These are phyloP conservation scores for Coelastrella sp. DNA, from an alignment of 139 green algal species.

Conservation along the genomic window DNA sequence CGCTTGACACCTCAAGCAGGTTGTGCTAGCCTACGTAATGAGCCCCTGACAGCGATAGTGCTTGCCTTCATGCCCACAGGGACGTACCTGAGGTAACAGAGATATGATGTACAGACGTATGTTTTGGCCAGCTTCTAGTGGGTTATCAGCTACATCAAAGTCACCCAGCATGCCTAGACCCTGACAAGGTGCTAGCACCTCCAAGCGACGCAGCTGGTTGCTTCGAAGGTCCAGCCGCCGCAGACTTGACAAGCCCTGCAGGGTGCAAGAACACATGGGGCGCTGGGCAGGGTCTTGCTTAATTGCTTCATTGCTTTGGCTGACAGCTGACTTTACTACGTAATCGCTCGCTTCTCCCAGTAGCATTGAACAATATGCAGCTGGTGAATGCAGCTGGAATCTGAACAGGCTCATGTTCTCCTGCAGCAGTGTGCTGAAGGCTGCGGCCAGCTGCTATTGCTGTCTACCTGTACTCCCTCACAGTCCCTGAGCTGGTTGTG, in stretches of 20 bases:
- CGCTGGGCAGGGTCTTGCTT: neutral
- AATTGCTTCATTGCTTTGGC: neutral
- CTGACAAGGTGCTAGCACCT: conserved; percentile 47
- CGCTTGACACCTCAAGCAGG: no score
- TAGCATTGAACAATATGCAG: no score
- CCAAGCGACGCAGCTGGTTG: conserved; percentile 58
- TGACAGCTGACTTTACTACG: neutral
- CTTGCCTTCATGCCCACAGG: neutral
- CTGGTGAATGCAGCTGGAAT: no score
- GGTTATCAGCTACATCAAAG: conserved; percentile 55
- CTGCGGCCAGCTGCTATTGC: no score
- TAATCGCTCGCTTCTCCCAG: no score
- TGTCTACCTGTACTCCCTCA: conserved; percentile 41
- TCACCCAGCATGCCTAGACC: conserved; percentile 47
- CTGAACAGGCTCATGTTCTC: no score
- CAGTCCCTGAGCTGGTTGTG: conserved; percentile 55
- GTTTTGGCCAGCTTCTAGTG: conserved; percentile 46
- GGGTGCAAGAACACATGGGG: neutral
- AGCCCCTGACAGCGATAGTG: neutral
- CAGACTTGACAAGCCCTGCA: conserved; percentile 40
- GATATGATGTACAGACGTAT: conserved; percentile 64
- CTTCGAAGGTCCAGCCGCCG: conserved; percentile 58
- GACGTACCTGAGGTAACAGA: conserved; percentile 63
- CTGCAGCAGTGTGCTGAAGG: no score
- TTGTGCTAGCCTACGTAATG: neutral